Evolutionary conservation across 331 rosid genomes (phyloP), one percentile per base, ranked within the genome.

Genomic region (Telfairia occidentalis): DNA sequence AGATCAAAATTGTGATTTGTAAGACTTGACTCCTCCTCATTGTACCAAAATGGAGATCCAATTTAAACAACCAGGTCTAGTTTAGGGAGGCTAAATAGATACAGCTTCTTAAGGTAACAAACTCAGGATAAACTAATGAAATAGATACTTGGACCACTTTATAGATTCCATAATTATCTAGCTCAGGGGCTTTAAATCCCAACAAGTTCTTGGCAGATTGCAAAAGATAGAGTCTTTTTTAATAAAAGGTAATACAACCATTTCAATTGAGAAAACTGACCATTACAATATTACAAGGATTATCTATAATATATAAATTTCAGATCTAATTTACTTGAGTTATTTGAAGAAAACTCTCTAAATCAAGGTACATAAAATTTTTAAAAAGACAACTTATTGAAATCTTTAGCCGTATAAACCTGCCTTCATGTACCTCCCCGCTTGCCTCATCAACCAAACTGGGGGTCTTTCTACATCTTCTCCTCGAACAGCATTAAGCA

Each of bases 391-490:
- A 81, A 77, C 40, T 21, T 69, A 73, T 12, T 57, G 57, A 50
- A 85, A 81, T 23, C 40, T 21, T 34, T 71, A 77, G 78, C 73
- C 52, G 76, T n/a, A 81, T 81, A 82, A 86, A 90, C 96, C 88
- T 91, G 92, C 99, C 99, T 95, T 95, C 99, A 95, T 95, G 86
- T 95, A 95, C 92, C 99, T 92, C 96, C 99, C 99, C 23, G 99
- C 99, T 84, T 95, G 98, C 84, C 98, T 88, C 98, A 94, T 94
- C 66, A 94, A 94, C 98, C 98, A 94, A 87, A 94, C 98, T 2
- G 98, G 98, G 43, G 98, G 98, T 43, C 98, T 89, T 40, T 91
- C 98, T 38, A 94, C 96, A 54, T 91, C 91, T 57, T 82, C 32
- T 23, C 98, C 98, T 63, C 96, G 96, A 85, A 89, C 97, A 24